Evolutionary conservation across 371 early-diverging fungal species (phyloP).

Genomic region (Mucor sp.): DNA sequence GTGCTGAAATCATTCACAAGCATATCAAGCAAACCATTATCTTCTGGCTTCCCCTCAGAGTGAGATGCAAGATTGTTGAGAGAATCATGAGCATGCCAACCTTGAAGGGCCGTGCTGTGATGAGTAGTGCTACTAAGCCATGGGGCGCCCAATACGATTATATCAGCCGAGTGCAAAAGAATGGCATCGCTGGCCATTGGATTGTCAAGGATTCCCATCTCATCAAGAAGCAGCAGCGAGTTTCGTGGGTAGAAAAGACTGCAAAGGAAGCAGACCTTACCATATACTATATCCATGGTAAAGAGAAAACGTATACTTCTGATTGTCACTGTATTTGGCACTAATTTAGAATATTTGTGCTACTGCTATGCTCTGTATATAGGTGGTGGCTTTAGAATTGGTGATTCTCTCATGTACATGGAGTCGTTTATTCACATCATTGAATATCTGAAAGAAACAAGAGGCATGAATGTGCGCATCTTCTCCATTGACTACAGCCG

Average conservation of each 20-base stretch:
- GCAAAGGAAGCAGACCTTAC: constrained; percentile 25
- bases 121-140: neutral
- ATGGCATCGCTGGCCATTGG: constrained; percentile 24
- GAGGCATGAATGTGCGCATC: constrained; percentile 25
- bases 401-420: constrained; percentile 35
- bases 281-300: constrained; percentile 42
- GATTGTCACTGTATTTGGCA: constrained; percentile 2
- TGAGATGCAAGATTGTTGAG: constrained; percentile 15
- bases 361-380: neutral
- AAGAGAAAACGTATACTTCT: neutral
- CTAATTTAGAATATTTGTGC: neutral
- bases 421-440: constrained; percentile 29
- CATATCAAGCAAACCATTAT: neutral
- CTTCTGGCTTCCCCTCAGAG: constrained; percentile 4
- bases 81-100: neutral
- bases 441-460: constrained; percentile 20
- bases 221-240: neutral
- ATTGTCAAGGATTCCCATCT: constrained; percentile 6
- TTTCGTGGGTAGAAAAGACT: constrained; percentile 14
- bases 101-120: neutral
- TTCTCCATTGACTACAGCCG: constrained; percentile 32
- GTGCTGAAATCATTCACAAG: constrained; percentile 5
- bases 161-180: constrained; percentile 1
- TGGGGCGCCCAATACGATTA: constrained; percentile 14
- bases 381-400: constrained; percentile 39